Base-by-base conservation (phyloP, 176 grass and related monocot genomes). In the Secale cereale region DNA sequence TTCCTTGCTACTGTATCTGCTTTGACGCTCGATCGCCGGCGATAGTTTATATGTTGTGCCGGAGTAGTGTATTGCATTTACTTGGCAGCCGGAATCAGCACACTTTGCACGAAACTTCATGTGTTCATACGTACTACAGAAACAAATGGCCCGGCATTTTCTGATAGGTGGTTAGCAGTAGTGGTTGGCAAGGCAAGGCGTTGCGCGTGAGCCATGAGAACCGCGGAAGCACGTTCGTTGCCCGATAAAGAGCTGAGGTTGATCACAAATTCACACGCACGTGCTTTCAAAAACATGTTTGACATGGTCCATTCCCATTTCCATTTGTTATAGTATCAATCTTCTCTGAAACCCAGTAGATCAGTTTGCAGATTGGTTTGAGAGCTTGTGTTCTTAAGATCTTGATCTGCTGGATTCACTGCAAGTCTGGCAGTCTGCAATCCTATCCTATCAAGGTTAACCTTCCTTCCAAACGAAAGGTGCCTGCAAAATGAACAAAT, bases 121-220 rank as follows among this genome's bases (percentile, higher is more conserved):
- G 79, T 82, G 83, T 86, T 82, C 88, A 86, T 75, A 17, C 69
- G 4, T 43, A 6, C 20, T 22, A 14, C 11, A 4, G 20, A 9
- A 54, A 4, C n/a, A 20, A 7, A 46, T 1, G 5, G 10, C 19
- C 52, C 2, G 29, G 25, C 71, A 22, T 77, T 65, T 7, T 32
- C 60, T 70, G 70, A 14, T 46, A 16, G 45, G 48, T 60, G 25
- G 35, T 41, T 76, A 35, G 61, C 7, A 52, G 52, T 78, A 15
- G 71, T 74, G 43, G 64, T 43, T 78, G 64, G 64, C 74, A 61
- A 35, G 46, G 46, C 60, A 33, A 35, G 15, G 28, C 73, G 82
- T 19, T 64, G 8, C 13, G 43, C 65, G 45, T 36, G 46, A 76
- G 35, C 27, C 68, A 68, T 81, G 61, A 61, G 61, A 61, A 19